A percentile compares a stretch with the other conserved stretches of the same genome.
Conservation (phyloP, 2,329 filamentous ascomycete genomes). For the Fusarium sp. region DNA sequence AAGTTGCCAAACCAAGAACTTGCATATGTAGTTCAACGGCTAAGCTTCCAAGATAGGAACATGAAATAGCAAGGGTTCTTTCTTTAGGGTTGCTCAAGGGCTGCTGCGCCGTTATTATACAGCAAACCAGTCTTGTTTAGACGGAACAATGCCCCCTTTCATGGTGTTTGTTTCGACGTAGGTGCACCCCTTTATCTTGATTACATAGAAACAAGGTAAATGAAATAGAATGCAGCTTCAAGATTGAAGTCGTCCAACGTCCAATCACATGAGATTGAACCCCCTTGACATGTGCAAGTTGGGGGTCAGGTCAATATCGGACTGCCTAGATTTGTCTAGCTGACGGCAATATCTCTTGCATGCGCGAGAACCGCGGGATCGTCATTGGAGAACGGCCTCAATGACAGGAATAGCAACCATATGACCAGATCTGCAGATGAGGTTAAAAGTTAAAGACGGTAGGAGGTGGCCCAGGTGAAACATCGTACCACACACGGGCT, state of each 20-base stretch:
- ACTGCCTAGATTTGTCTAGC: conserved; percentile 27
- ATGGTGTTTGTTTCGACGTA: background rate
- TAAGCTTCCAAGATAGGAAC: background rate
- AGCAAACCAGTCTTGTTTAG: background rate
- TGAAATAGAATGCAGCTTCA: background rate
- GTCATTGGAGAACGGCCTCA: background rate
- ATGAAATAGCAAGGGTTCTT: background rate
- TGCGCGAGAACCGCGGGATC: conserved; percentile 6
- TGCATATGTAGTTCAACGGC: conserved; percentile 5
- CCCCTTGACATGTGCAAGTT: conserved; percentile 11
- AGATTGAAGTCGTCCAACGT: conserved; percentile 3
- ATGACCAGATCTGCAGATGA: background rate
- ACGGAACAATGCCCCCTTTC: background rate
- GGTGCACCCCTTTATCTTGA: background rate
- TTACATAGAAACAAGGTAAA: background rate
- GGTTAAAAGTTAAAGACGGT: background rate
- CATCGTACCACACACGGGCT: background rate
- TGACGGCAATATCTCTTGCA: background rate
- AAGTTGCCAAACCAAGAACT: background rate
- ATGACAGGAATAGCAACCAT: conserved; percentile 10
- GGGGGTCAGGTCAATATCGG: conserved; percentile 3
- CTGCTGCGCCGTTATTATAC: background rate
- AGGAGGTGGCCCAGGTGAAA: background rate
- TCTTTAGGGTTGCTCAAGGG: background rate
- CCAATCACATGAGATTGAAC: conserved; percentile 13